A percentile compares a stretch with the other conserved stretches of the same genome.
Conservation (phyloP, 75 land plant genomes). For the Gnetum montanum region DNA sequence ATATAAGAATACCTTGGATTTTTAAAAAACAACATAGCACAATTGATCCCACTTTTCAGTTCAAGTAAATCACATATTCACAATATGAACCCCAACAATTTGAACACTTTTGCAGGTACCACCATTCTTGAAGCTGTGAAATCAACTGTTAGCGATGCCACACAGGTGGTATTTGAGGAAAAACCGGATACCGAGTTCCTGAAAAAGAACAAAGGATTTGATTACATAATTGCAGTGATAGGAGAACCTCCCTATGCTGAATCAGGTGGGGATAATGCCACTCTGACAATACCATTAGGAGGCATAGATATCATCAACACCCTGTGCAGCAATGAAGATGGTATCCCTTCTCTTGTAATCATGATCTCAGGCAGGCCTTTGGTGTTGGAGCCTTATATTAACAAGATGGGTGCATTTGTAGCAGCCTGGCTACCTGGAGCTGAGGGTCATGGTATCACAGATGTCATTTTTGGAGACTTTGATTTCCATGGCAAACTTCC, state of each 20-base stretch:
- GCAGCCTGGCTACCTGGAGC: conserved; percentile 89
- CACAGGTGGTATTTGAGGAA: conserved; percentile 38
- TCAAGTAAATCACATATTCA: background rate
- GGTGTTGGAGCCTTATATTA: conserved; percentile 53
- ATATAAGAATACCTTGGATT: no score
- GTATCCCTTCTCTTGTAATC: conserved; percentile 60
- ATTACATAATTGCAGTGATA: conserved; percentile 60
- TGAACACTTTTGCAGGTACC: conserved; percentile 50
- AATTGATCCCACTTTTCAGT: background rate
- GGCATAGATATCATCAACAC: conserved; percentile 37
- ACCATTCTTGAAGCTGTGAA: conserved; percentile 48
- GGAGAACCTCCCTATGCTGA: conserved; percentile 76
- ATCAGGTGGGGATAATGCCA: conserved; percentile 43
- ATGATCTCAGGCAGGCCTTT: conserved; percentile 71
- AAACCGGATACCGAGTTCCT: conserved; percentile 31
- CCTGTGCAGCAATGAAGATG: conserved; percentile 31
- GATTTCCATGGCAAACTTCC: conserved; percentile 58
- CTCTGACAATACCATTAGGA: conserved; percentile 45
- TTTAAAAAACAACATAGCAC: no score
- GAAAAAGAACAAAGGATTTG: conserved; percentile 15
- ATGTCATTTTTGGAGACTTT: conserved; percentile 65
- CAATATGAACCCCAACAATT: no score
- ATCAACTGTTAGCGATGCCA: conserved; percentile 30
- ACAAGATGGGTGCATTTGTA: conserved; percentile 49
- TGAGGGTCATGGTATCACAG: conserved; percentile 69